phyloP scores from a whole-genome alignment of 177 flowering plant species.

The Vitis hybrid region DNA sequence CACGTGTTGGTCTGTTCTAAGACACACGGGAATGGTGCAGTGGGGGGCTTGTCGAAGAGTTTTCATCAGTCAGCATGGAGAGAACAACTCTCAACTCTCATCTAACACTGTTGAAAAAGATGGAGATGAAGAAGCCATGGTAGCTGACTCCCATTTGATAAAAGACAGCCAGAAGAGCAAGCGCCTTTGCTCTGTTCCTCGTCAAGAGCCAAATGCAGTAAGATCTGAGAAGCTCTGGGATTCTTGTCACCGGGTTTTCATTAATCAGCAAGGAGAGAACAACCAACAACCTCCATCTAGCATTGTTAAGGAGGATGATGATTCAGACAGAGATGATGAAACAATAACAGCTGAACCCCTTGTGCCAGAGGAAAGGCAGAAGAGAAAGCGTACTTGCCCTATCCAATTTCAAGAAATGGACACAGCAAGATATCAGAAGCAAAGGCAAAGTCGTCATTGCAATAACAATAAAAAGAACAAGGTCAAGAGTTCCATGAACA shows the following conservation, averaged over 20 bases:
- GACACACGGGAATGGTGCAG: slow-evolving; percentile 14
- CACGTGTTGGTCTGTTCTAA: slow-evolving; percentile 15
- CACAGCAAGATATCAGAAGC: neutral
- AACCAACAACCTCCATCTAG: slow-evolving; percentile 2
- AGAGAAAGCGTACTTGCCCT: slow-evolving; percentile 6
- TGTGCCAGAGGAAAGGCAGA: neutral
- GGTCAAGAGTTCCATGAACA: neutral
- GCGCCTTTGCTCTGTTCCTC: neutral
- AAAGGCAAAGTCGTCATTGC: neutral
- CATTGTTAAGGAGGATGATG: slow-evolving; percentile 5
- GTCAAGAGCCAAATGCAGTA: slow-evolving; percentile 3
- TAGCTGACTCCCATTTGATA: neutral
- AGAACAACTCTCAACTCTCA: slow-evolving; percentile 5
- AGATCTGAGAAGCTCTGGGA: slow-evolving; percentile 5
- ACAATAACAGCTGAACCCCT: slow-evolving; percentile 4
- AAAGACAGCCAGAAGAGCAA: slow-evolving; percentile 8
- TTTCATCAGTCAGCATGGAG: neutral
- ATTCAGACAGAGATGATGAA: neutral
- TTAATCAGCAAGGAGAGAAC: neutral
- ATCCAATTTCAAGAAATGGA: neutral
- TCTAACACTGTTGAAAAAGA: slow-evolving; percentile 7
- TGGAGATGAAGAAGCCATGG: slow-evolving; percentile 2
- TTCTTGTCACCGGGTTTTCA: neutral
- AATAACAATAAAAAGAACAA: slow-evolving; percentile 6
- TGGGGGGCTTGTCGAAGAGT: slow-evolving; percentile 12